Evolutionary conservation across 2,329 filamentous ascomycete species (phyloP), one percentile per base, ranked within the genome.

Genomic region (Aspergillus eucalypticola): DNA sequence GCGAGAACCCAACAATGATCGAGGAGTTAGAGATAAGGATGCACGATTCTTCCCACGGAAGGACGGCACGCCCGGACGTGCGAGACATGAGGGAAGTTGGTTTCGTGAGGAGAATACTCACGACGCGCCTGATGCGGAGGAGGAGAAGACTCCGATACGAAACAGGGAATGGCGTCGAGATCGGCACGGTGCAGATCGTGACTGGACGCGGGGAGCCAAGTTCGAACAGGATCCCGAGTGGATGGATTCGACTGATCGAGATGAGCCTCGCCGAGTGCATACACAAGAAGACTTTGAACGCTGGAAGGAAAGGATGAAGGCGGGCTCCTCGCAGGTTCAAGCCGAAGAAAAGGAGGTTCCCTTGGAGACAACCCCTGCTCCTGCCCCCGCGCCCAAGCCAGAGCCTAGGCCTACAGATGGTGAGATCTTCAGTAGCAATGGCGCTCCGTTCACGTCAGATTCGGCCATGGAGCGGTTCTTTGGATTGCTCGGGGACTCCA

Each of bases 241-340:
- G 94, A 83, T 96, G 75, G 92, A 96, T 71, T 84, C 88, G 60
- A 86, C 87, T 15, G 83, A 82, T 48, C 78, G 83, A 21, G 88
- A 89, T 60, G 89, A 91, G 54, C 86, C 89, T 68, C 80, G 84
- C 38, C 86, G 89, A 68, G 85, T 83, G 5, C 90, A 91, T 68
- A 96, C 92, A 0, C 89, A 91, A 69, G 92, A 96, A 71, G 93
- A 97, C 66, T 96, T 97, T 75, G 89, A 96, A 78, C 91, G 91
- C 67, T 97, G 94, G 87, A 96, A 96, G 83, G 91, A 96, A 68
- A 85, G 84, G 64, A 96, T 96, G 92, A 94, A 90, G 75, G 88
- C 87, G 41, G 84, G 86, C 63, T 86, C 75, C 56, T 58, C 70
- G 39, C 66, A 77, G 51, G 64, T 74, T 32, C 70, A 76, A 41